Conservation (phyloP, 1,139 yeast species). For the Scheffersomyces stambukii region DNA sequence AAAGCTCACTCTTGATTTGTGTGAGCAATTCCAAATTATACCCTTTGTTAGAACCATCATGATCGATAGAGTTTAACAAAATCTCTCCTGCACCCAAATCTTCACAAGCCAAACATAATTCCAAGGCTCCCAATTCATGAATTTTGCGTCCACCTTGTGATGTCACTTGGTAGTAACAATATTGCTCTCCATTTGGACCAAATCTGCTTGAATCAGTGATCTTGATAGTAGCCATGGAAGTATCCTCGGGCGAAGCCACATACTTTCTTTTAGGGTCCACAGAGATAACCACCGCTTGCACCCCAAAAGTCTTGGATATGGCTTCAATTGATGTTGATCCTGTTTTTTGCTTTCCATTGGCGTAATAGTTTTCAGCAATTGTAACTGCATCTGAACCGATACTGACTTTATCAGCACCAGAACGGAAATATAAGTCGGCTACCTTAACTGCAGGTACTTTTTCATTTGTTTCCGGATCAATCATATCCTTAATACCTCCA, state of each 20-base stretch:
- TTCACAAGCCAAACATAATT: slow-evolving; percentile 83
- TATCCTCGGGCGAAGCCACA: slow-evolving; percentile 54
- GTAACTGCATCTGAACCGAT: slow-evolving; percentile 96
- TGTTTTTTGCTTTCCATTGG: slow-evolving; percentile 48
- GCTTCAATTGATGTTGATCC: slow-evolving; percentile 89
- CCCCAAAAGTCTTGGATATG: slow-evolving; percentile 86
- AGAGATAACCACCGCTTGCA: slow-evolving; percentile 94
- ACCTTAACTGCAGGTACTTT: slow-evolving; percentile 80
- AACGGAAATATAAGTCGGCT: slow-evolving; percentile 83
- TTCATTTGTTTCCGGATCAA: slow-evolving; percentile 73
- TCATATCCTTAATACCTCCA: slow-evolving; percentile 90
- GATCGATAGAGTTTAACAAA: slow-evolving; percentile 86
- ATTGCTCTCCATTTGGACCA: slow-evolving; percentile 84
- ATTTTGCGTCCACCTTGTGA: slow-evolving; percentile 92
- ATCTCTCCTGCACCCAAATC: slow-evolving; percentile 97
- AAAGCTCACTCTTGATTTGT: slow-evolving; percentile 71
- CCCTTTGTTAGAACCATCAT: slow-evolving; percentile 93
- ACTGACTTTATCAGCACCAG: slow-evolving; percentile 97
- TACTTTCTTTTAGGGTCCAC: slow-evolving; percentile 92
- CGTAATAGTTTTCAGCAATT: slow-evolving; percentile 81
- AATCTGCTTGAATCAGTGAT: slow-evolving; percentile 41
- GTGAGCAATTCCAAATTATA: slow-evolving; percentile 79
- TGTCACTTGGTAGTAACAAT: slow-evolving; percentile 92
- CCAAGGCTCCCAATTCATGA: slow-evolving; percentile 89
- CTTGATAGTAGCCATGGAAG: slow-evolving; percentile 53